phyloP scores from a whole-genome alignment of 78 protist genomes.

The Chrysochromulina tobinii region DNA sequence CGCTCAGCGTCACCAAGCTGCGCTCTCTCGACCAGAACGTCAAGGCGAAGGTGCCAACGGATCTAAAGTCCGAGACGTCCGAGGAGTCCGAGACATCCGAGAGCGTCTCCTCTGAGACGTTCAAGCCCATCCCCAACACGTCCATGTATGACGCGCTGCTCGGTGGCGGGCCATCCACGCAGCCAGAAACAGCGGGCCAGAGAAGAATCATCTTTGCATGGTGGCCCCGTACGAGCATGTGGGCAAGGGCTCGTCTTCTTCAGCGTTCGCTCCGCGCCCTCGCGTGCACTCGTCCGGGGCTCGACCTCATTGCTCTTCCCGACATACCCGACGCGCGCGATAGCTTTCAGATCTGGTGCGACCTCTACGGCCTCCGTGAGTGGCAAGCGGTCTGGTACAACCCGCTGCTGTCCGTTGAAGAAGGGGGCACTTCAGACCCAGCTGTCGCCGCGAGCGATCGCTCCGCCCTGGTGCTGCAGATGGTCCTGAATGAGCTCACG shows the following conservation, averaged over 20 bases:
- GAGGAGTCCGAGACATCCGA: too few species aligned
- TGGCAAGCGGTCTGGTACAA: not conserved
- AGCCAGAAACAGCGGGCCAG: too few species aligned
- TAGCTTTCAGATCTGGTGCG: not conserved
- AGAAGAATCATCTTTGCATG: not conserved
- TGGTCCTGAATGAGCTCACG: not conserved
- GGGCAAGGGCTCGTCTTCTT: not conserved
- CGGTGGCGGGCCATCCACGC: too few species aligned
- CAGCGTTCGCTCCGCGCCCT: not conserved
- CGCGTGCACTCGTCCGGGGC: not conserved
- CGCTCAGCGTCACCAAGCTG: too few species aligned
- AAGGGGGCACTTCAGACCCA: too few species aligned
- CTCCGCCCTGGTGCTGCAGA: not conserved
- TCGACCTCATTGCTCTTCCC: not conserved
- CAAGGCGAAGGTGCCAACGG: too few species aligned
- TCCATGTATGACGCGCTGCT: too few species aligned
- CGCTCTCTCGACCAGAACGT: too few species aligned
- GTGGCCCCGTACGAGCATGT: not conserved
- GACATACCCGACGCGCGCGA: not conserved
- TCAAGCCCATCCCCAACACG: too few species aligned
- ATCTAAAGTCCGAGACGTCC: too few species aligned
- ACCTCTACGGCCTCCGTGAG: not conserved
- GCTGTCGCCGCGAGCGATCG: not conserved
- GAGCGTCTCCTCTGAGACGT: too few species aligned
- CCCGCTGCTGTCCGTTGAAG: not conserved